phyloP scores from a whole-genome alignment of 495 filamentous ascomycete genomes.

The Aspergillus egyptiacus region DNA sequence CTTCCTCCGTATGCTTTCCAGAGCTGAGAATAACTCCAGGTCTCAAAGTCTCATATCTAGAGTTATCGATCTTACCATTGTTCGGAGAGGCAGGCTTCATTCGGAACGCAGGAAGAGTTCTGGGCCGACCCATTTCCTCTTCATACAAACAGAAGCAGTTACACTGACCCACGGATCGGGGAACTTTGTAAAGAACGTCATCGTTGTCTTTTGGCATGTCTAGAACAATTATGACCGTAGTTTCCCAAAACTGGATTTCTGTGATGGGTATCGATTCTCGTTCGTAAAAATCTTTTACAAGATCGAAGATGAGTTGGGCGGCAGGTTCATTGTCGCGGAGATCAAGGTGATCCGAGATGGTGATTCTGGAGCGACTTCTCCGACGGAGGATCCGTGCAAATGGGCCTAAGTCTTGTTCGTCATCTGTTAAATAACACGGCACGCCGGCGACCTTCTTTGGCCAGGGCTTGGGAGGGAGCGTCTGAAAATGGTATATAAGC shows the following conservation, averaged over 20 bases:
- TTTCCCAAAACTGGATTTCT: conserved; percentile 10
- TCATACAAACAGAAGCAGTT: background rate
- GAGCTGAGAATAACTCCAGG: background rate
- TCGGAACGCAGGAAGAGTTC: background rate
- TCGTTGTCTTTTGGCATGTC: background rate
- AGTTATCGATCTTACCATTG: background rate
- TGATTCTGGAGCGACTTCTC: background rate
- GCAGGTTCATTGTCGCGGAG: conserved; percentile 4
- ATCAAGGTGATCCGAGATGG: conserved; percentile 1
- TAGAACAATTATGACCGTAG: conserved; percentile 2
- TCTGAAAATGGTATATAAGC: conserved; percentile 2
- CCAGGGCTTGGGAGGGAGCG: conserved; percentile 8
- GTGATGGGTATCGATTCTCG: conserved; percentile 1
- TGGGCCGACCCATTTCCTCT: background rate
- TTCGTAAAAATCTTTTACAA: conserved; percentile 7
- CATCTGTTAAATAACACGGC: conserved; percentile 6
- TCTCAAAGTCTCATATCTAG: background rate
- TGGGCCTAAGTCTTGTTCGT: conserved; percentile 1
- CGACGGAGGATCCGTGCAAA: background rate
- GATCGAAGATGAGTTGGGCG: background rate
- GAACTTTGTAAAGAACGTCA: conserved; percentile 1
- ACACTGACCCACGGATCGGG: conserved; percentile 1
- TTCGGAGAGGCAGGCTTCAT: background rate
- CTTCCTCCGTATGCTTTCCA: background rate
- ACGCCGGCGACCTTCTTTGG: conserved; percentile 8